Conservation (phyloP, 805 yeast genomes). For the Ogataea zsoltii region DNA sequence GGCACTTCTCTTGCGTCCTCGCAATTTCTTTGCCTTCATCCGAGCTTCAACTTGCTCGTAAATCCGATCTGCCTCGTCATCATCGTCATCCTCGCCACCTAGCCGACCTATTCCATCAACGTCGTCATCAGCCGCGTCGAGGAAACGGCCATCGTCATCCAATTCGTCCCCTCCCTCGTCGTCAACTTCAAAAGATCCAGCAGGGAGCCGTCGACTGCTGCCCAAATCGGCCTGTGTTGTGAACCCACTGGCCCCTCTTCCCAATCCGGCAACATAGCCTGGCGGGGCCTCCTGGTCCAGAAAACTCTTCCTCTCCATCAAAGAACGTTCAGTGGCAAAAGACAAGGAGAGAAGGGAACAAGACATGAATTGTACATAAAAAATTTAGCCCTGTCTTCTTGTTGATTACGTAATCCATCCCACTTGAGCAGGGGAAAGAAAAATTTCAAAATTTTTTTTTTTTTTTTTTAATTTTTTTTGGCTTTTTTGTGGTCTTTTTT, state of each 20-base stretch:
- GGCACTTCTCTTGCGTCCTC: constrained; percentile 67
- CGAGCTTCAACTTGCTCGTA: constrained; percentile 61
- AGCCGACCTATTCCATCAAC: not conserved
- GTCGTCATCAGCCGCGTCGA: constrained; percentile 30
- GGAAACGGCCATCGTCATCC: constrained; percentile 27
- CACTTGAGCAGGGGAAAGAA: constrained; percentile 7
- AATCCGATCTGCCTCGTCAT: constrained; percentile 75
- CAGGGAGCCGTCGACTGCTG: constrained; percentile 39
- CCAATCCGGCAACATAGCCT: constrained; percentile 89
- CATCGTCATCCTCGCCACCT: constrained; percentile 68
- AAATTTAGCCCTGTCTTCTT: not conserved
- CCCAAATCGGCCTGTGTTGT: constrained; percentile 81
- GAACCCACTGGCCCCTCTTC: constrained; percentile 94
- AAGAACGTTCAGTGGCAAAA: not conserved
- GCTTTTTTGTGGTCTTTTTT: too few species aligned
- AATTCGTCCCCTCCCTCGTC: constrained; percentile 36
- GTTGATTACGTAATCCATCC: constrained; percentile 9
- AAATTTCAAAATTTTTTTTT: constrained; percentile 7
- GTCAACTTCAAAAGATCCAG: constrained; percentile 24
- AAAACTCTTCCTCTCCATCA: constrained; percentile 60
- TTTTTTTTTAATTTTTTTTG: constrained; percentile 9
- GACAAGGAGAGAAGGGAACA: not conserved
- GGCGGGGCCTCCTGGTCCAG: constrained; percentile 84
- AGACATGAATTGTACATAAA: not conserved
- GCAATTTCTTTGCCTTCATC: constrained; percentile 50